Evolutionary conservation across 2,329 filamentous ascomycete species (phyloP).

Genomic region (Colletotrichum limetticola): DNA sequence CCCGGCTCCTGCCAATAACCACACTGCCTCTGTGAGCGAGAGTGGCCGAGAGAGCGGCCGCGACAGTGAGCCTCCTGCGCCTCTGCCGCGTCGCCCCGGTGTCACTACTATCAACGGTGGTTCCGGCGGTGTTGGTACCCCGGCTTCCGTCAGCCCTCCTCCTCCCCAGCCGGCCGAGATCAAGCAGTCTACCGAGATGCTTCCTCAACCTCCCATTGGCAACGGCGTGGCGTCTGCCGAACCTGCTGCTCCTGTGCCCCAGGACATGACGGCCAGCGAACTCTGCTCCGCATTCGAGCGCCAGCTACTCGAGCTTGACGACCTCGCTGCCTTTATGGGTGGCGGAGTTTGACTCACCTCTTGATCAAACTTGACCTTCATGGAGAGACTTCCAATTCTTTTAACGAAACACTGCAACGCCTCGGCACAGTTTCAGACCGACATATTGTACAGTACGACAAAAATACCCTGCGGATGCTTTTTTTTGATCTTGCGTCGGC

Average conservation of each 20-base stretch:
- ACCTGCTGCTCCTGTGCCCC: slow-evolving; percentile 38
- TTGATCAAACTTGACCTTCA: neutral
- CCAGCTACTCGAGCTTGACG: slow-evolving; percentile 69
- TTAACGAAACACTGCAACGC: neutral
- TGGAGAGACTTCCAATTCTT: neutral
- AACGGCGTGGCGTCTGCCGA: slow-evolving; percentile 39
- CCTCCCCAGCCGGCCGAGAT: slow-evolving; percentile 44
- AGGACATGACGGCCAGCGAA: slow-evolving; percentile 68
- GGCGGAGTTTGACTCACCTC: slow-evolving; percentile 60
- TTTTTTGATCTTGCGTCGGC: slow-evolving; percentile 10
- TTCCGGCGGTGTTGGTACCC: slow-evolving; percentile 59
- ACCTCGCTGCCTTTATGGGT: slow-evolving; percentile 71
- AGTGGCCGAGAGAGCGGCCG: slow-evolving; percentile 56
- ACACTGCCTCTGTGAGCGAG: slow-evolving; percentile 45
- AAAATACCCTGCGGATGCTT: slow-evolving; percentile 29
- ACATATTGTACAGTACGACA: slow-evolving; percentile 32
- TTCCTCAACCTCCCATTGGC: slow-evolving; percentile 21
- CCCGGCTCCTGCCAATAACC: slow-evolving; percentile 40
- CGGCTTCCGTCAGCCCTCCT: slow-evolving; percentile 58
- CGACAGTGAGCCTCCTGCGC: slow-evolving; percentile 64
- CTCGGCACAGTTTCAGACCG: slow-evolving; percentile 10
- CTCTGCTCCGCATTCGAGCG: slow-evolving; percentile 69
- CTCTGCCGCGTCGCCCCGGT: slow-evolving; percentile 60
- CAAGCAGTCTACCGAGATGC: slow-evolving; percentile 48
- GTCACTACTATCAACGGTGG: slow-evolving; percentile 70